Evolutionary conservation across 2,329 filamentous ascomycete species (phyloP), one percentile per base, ranked within the genome.

Genomic region (Huntiella savannae): DNA sequence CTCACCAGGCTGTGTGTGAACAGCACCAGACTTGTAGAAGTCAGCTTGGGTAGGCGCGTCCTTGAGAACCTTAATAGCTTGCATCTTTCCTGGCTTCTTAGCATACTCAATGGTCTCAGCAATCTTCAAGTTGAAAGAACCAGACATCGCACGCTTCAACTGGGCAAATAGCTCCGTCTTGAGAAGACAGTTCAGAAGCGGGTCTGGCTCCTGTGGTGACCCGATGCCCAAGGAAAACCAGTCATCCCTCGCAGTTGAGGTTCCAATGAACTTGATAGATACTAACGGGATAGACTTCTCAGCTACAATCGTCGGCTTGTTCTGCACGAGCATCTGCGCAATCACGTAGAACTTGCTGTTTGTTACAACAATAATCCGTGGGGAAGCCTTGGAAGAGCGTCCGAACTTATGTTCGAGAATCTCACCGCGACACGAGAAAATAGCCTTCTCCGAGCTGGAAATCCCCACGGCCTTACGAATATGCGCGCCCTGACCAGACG

Each of bases 141-240:
- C 84, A 3, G 82, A 78, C 62, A 92, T 82, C 45, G 77, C 76
- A 43, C 75, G 77, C 58, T 79, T 77, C 65, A 98, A 77, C 52
- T 95, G 87, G 0, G 88, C 92, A 58, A 96, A 93, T 62, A 98
- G 79, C 58, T 98, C 91, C 0, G 91, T 98, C 68, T 98, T 98
- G 62, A 98, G 77, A 15, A 95, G 67, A 58, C 91, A 98, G 63
- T 79, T 93, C 56, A 98, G 63, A 16, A 98, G 69, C n/a, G 91
- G 86, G 60, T 98, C 91, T 0, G 91, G 71, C 59, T 96, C 88
- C 58, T 93, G 85, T 6, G 79, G 79, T 32, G 87, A 87, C n/a
- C 83, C 85, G 39, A 92, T 72, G 3, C 87, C 84, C 33, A 98
- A 68, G 1, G 88, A 85, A 61, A 98, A 95, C 91, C 91, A 98